Evolutionary conservation across 768 basidiomycete genomes (phyloP), one percentile per base, ranked within the genome.

Genomic region (Phylloporus sp.): DNA sequence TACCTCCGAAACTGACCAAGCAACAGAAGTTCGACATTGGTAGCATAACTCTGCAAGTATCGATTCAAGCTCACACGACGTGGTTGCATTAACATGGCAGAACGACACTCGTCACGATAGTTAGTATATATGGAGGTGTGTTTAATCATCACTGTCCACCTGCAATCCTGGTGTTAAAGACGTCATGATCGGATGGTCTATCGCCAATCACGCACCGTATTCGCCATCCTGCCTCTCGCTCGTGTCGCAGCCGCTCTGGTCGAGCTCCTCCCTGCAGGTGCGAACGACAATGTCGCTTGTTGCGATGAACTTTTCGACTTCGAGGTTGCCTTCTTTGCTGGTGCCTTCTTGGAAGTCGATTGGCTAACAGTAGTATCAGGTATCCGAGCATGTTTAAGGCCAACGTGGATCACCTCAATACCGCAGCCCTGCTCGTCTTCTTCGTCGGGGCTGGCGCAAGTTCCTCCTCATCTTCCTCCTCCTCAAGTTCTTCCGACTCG

Each of bases 171-270:
- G 16, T 3, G 4, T 53, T 2, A 54, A 29, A n/a, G 3, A 8
- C 10, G 11, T 26, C 6, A 39, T 18, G 44, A 29, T 5, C 9
- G 7, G 4, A 27, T 16, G 41, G 16, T 3, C 8, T 11, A 35
- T 7, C 12, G 12, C 22, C 15, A 12, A 26, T 42, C 46, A 68
- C 74, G 53, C 45, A 79, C 77, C 48, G 66, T 64, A 32, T 60
- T 70, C 4, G 80, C 77, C 69, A 86, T 79, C 68, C 72, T 88
- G 38, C 79, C 78, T 59, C 75, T 80, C 10, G 89, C 85, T 59
- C 74, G 82, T 16, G 81, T 75, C 7, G 89, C 88, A 13, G 89
- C 88, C 0, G 85, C 77, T 47, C 88, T 70, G 1, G 82, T 80
- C 15, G 82, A 78, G 29, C 59, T 66, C 8, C 84, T 72, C 7